Base-by-base conservation (phyloP, 1,284 basidiomycete species). In the Ceratobasidium sp. region DNA sequence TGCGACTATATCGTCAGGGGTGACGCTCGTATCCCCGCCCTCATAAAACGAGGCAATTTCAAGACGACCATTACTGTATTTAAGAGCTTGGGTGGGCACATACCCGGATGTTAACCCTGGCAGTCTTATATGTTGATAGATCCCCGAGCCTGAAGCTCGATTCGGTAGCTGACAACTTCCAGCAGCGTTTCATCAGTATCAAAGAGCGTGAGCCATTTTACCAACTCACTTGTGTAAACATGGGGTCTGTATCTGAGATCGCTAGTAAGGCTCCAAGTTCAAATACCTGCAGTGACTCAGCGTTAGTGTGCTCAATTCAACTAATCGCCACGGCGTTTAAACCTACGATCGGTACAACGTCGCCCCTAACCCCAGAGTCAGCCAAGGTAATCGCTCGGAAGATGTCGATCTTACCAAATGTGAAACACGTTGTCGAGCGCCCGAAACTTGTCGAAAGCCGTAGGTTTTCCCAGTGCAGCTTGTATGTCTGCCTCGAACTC, bases 341-440 rank as follows among this genome's bases (percentile, higher is more conserved):
- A 61, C 71, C 6, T 34, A 73, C 71, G 31, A 54, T 59, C n/a
- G 59, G 59, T 24, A 73, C 31, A 4, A 73, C 71, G 14, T 73
- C 71, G 8, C 71, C 71, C 71, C 71, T 73, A 37, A 22, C 24
- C 46, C 19, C 46, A 34, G 2, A 4, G 16, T 8, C 1, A 63
- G 14, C 8, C 2, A 22, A 9, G 6, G 16, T 8, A 16, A 59
- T 37, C 11, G 14, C 8, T 37, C 51, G 9, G 29, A 19, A 29
- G 29, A 27, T 11, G 8, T 31, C 9, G 46, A 24, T 49, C 71
- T 51, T 34, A 73, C 71, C 71, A 73, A 37, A 9, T 9, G 19
- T 43, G 29, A 29, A 63, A 58, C 6, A 63, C 46, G 9, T 37
- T 34, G 9, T 73, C 46, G 5, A 73, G 34, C 22, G 46, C 71